phyloP scores from a whole-genome alignment of 805 yeast genomes.

The Saitoella complicata region DNA sequence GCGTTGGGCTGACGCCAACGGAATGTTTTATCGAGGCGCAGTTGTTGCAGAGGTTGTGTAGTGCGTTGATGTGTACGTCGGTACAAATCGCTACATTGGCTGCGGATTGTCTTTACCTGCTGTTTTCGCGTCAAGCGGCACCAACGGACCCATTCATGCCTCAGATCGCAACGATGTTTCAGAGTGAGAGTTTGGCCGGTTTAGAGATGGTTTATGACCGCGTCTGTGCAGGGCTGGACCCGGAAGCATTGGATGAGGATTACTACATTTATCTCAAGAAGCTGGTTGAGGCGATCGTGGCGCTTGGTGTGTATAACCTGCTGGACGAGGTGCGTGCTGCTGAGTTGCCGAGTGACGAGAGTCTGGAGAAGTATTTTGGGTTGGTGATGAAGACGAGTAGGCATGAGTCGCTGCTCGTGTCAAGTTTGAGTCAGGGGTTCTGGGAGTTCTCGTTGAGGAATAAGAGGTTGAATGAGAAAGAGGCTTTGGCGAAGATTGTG shows the following conservation, averaged over 20 bases:
- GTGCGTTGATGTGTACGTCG: not conserved
- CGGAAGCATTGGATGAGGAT: constrained; percentile 60
- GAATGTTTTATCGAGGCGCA: no score
- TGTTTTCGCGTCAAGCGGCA: constrained; percentile 64
- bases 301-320: constrained; percentile 58
- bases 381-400: constrained; percentile 66
- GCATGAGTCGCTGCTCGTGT: constrained; percentile 74
- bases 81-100: constrained; percentile 36
- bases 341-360: constrained; percentile 36
- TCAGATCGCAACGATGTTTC: constrained; percentile 65
- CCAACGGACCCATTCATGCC: constrained; percentile 54
- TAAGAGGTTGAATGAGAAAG: constrained; percentile 43
- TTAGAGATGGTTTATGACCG: constrained; percentile 43
- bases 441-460: constrained; percentile 84
- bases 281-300: constrained; percentile 83
- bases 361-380: constrained; percentile 49
- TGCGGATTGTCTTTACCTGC: constrained; percentile 76
- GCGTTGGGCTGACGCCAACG: not conserved
- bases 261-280: constrained; percentile 72
- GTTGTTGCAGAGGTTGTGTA: no score
- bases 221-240: constrained; percentile 32
- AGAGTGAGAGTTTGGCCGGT: constrained; percentile 54
- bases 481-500: constrained; percentile 31
- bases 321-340: constrained; percentile 22
- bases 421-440: constrained; percentile 79